Evolutionary conservation across 2,329 filamentous ascomycete genomes (phyloP).

Genomic region (Aureobasidium mangrovei): DNA sequence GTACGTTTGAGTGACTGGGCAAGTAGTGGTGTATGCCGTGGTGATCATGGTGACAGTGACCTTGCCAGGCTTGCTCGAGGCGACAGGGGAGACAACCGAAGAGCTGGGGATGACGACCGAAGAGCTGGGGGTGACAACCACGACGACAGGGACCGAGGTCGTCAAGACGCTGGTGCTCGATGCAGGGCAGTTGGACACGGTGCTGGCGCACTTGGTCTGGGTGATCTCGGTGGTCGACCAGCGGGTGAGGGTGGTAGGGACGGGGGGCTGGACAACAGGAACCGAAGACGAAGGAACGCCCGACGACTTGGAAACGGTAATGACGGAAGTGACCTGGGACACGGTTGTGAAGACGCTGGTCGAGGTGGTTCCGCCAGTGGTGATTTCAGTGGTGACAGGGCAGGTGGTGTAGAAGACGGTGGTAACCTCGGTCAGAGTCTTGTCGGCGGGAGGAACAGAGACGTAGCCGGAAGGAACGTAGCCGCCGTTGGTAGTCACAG

Average conservation of each 20-base stretch:
- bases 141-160: slow-evolving; percentile 6
- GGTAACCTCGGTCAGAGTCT: background rate
- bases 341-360: slow-evolving; percentile 2
- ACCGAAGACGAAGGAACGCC: background rate
- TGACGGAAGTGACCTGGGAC: background rate
- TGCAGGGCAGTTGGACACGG: slow-evolving; percentile 27
- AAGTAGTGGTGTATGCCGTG: slow-evolving; percentile 18
- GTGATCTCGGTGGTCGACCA: slow-evolving; percentile 25
- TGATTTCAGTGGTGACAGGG: slow-evolving; percentile 7
- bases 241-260: slow-evolving; percentile 17
- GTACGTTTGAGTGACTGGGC: slow-evolving; percentile 21
- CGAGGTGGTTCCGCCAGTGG: slow-evolving; percentile 1
- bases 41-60: background rate
- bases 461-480: background rate
- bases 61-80: slow-evolving; percentile 5
- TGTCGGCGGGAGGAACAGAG: background rate
- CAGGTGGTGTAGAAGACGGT: slow-evolving; percentile 14
- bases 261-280: background rate
- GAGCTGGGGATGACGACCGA: background rate
- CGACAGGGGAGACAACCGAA: background rate
- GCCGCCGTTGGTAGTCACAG: background rate
- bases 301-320: slow-evolving; percentile 5
- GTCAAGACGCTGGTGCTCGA: slow-evolving; percentile 11
- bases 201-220: slow-evolving; percentile 29
- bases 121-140: background rate